Conservation (phyloP, 148 eudicot genomes). For the Vaccinium macrocarpon region DNA sequence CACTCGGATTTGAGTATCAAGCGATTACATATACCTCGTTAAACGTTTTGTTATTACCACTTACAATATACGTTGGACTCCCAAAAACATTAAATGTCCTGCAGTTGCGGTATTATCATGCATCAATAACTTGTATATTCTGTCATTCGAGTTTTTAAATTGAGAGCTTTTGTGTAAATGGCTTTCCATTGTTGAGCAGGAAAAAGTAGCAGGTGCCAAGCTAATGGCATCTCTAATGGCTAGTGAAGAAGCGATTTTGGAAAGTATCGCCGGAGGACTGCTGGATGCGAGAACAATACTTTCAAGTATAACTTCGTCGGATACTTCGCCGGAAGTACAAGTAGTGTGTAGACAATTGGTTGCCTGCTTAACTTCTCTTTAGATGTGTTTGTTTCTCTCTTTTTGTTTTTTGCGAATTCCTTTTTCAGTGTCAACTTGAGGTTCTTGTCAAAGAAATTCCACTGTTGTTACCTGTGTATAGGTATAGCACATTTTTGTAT, state of each 20-base stretch:
- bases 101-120: background rate
- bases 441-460: background rate
- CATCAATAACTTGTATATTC: background rate
- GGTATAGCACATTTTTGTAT: background rate
- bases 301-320: conserved; percentile 31
- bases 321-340: conserved; percentile 49
- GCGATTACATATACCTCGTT: too few relatives aligned
- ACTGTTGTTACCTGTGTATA: background rate
- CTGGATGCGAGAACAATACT: conserved; percentile 49
- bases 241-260: conserved; percentile 51
- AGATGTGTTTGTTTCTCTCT: background rate
- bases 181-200: conserved; percentile 34
- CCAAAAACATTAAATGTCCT: too few relatives aligned
- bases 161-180: conserved; percentile 8
- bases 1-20: too few relatives aligned
- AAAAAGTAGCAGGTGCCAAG: conserved; percentile 63
- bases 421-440: background rate
- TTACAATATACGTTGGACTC: too few relatives aligned
- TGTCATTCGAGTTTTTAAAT: too few relatives aligned
- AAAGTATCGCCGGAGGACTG: conserved; percentile 43
- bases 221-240: conserved; percentile 64
- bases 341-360: conserved; percentile 51
- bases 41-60: too few relatives aligned
- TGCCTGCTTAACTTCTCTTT: conserved; percentile 45
- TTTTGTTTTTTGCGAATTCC: background rate